Conservation (phyloP, 2,329 filamentous ascomycete species). For the Fragosphaeria purpurea region DNA sequence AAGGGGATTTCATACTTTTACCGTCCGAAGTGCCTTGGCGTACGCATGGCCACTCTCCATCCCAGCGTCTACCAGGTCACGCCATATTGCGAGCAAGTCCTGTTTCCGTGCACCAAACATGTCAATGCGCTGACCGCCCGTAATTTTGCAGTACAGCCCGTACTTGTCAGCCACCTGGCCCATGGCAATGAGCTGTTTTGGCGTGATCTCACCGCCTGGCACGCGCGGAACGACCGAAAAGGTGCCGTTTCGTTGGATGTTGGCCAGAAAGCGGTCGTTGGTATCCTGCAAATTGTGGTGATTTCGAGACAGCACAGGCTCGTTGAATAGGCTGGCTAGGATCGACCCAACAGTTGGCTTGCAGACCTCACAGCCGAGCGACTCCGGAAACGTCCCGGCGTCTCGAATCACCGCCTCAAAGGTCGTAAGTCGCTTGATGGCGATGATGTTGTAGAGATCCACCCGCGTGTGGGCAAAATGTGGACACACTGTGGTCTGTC, state of each 20-base stretch:
- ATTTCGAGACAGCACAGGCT: constrained; percentile 62
- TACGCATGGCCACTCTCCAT: constrained; percentile 90
- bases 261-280: constrained; percentile 78
- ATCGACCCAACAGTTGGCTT: constrained; percentile 77
- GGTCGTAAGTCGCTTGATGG: constrained; percentile 65
- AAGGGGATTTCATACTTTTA: constrained; percentile 41
- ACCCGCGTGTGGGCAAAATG: constrained; percentile 70
- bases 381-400: constrained; percentile 54
- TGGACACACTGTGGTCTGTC: constrained; percentile 46
- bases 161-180: constrained; percentile 79
- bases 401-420: constrained; percentile 69
- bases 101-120: constrained; percentile 88
- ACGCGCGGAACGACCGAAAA: constrained; percentile 82
- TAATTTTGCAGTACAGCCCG: constrained; percentile 82
- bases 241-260: constrained; percentile 85
- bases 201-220: constrained; percentile 76
- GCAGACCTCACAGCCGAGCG: constrained; percentile 78
- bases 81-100: constrained; percentile 75
- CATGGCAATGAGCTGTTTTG: constrained; percentile 74
- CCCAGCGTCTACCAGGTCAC: constrained; percentile 66
- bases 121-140: constrained; percentile 83
- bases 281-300: constrained; percentile 81
- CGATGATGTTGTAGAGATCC: constrained; percentile 84
- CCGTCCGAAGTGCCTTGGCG: constrained; percentile 76
- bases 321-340: constrained; percentile 72